Evolutionary conservation across 2,329 filamentous ascomycete species (phyloP).

Genomic region (Neonectria sp.): DNA sequence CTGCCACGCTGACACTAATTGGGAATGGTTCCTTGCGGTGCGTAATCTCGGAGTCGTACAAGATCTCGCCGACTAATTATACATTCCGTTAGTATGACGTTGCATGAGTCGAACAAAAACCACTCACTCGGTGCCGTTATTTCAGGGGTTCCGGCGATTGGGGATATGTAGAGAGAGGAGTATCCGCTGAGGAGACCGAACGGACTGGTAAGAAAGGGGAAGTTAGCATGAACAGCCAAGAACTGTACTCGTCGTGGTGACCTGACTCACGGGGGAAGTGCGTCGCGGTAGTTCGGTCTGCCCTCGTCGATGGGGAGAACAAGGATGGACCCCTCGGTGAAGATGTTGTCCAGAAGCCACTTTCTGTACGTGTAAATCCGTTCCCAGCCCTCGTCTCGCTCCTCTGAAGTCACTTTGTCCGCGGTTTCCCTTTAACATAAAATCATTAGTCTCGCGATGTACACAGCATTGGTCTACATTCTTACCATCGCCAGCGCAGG

Average conservation of each 20-base stretch:
- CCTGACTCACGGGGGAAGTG: background rate
- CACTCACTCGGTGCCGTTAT: background rate
- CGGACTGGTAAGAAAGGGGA: background rate
- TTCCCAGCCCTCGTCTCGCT: conserved; percentile 1
- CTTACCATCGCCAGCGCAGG: background rate
- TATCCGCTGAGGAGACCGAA: conserved; percentile 1
- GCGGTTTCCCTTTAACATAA: background rate
- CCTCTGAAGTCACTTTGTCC: background rate
- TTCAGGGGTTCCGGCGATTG: background rate
- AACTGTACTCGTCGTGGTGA: background rate
- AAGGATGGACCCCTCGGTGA: background rate
- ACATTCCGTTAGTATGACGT: background rate
- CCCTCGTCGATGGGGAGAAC: background rate
- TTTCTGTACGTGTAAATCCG: background rate
- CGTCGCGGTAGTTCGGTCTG: background rate
- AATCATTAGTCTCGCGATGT: background rate
- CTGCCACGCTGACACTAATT: background rate
- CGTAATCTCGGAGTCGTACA: background rate
- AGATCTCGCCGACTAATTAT: background rate
- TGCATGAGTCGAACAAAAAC: background rate
- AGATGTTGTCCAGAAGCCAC: background rate
- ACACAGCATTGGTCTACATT: background rate
- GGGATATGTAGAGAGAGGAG: background rate
- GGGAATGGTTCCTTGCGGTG: conserved; percentile 1
- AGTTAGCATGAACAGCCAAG: background rate